Base-by-base conservation (phyloP, 768 basidiomycete species). In the Neoboletus subvelutipes region DNA sequence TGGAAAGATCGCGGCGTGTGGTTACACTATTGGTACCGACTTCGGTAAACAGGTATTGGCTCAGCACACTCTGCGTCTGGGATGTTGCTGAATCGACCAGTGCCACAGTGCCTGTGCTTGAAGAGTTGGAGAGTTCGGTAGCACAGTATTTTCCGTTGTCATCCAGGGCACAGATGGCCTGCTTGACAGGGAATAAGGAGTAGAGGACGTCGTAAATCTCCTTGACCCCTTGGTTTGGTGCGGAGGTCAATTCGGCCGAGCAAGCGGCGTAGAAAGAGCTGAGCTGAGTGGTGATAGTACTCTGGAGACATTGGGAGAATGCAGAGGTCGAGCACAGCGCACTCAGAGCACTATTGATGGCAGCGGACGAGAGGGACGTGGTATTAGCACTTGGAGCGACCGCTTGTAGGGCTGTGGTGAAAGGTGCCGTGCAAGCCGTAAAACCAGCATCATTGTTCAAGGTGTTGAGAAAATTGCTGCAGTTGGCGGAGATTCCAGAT, bases 141-240 rank as follows among this genome's bases (percentile, higher is more conserved):
- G 83, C 81, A 67, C 96, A 98, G 74, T 81, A 97, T 39, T 78
- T 75, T 33, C 83, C 86, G 46, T 65, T 75, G 65, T 86, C 83
- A 65, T 89, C 83, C 79, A 91, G 90, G 45, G 87, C 63, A 75
- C 95, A 98, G 31, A 92, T 68, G 28, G 93, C 86, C 7, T 69
- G 62, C 58, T 75, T 75, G 68, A 96, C 69, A 9, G 94, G 93
- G 12, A 68, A 59, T 45, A 95, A 60, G 56, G 79, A 61, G 76
- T 92, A 99, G 29, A 98, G 75, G 31, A 84, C 76, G 68, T 98
- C 95, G 75, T 98, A 99, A 2, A 82, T 73, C 28, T 72, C 64
- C 69, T 83, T 69, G 45, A 97, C 88, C 26, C 77, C 69, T 1
- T 45, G 1, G 60, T 80, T 81, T 46, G 75, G 67, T 47, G 54